Conservation (phyloP, 192 early-diverging fungal genomes). For the Globomyces pollinis-pini region DNA sequence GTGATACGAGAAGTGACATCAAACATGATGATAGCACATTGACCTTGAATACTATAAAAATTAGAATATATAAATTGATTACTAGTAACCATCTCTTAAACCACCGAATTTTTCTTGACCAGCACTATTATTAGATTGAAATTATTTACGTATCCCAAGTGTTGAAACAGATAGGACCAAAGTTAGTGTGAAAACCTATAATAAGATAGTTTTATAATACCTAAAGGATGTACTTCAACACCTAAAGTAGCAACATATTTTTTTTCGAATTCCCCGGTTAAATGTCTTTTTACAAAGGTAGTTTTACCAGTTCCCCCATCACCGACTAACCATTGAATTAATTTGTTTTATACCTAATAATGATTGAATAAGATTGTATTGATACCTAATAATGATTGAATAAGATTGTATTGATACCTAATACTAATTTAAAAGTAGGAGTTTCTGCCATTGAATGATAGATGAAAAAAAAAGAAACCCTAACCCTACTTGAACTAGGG, state of each 20-base stretch:
- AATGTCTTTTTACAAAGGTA: conserved; percentile 99
- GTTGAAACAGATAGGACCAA: conserved; percentile 94
- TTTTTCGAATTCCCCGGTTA: conserved; percentile 99
- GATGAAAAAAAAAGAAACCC: background rate
- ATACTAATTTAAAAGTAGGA: conserved; percentile 83
- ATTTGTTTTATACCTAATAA: too few relatives aligned
- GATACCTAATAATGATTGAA: background rate
- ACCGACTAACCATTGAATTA: conserved; percentile 66
- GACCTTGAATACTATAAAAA: conserved; percentile 89
- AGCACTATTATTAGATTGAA: conserved; percentile 30
- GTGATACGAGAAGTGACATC: conserved; percentile 99
- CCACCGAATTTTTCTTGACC: conserved; percentile 99
- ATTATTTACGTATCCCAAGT: conserved; percentile 90
- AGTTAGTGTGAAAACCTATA: conserved; percentile 97
- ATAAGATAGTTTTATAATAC: too few relatives aligned
- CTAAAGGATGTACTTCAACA: conserved; percentile 98
- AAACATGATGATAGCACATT: conserved; percentile 99
- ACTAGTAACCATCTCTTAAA: conserved; percentile 99
- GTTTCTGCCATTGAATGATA: conserved; percentile 16
- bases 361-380: too few relatives aligned
- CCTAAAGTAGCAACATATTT: conserved; percentile 99
- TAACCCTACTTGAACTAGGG: too few relatives aligned
- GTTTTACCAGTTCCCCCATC: conserved; percentile 99
- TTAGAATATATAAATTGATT: conserved; percentile 52
- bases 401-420: too few relatives aligned